phyloP scores from a whole-genome alignment of 441 rosid species.

The Syzygium malaccense region DNA sequence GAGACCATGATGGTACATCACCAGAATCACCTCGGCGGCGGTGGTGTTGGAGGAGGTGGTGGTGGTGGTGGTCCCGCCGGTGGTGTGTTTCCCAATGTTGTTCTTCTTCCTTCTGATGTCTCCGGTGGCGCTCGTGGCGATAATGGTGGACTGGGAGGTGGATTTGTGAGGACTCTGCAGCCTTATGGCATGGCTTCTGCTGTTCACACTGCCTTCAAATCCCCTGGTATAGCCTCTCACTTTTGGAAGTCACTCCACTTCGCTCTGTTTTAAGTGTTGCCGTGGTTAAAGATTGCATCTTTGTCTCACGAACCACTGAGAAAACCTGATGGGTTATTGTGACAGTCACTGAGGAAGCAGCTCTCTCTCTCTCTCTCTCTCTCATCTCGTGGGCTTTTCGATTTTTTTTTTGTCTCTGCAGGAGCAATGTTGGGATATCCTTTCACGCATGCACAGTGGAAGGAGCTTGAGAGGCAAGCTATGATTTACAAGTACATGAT shows the following conservation, averaged over 20 bases:
- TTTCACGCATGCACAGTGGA: conserved; percentile 47
- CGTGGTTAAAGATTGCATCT: not conserved
- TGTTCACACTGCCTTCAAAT: conserved; percentile 10
- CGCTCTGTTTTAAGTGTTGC: not conserved
- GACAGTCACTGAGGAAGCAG: not conserved
- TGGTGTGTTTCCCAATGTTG: not conserved
- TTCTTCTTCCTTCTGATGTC: not conserved
- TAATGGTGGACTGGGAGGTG: not conserved
- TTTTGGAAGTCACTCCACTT: not conserved
- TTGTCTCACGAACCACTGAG: not conserved
- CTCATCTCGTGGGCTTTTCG: not conserved
- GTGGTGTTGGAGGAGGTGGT: not conserved
- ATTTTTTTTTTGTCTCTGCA: not conserved
- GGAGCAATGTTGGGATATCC: conserved; percentile 23
- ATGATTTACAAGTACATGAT: conserved; percentile 62
- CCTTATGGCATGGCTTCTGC: conserved; percentile 19
- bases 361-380: conserved; percentile 2
- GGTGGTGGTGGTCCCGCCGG: not conserved
- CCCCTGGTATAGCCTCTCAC: conserved; percentile 13
- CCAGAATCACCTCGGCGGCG: conserved; percentile 4
- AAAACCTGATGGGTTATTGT: not conserved
- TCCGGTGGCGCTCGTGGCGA: not conserved
- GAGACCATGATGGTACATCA: conserved; percentile 18
- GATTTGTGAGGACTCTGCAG: conserved; percentile 3
- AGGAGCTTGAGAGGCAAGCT: conserved; percentile 60